Evolutionary conservation across 257 asterid genomes (phyloP), one percentile per base, ranked within the genome.

Genomic region (Craterostigma plantagineum): DNA sequence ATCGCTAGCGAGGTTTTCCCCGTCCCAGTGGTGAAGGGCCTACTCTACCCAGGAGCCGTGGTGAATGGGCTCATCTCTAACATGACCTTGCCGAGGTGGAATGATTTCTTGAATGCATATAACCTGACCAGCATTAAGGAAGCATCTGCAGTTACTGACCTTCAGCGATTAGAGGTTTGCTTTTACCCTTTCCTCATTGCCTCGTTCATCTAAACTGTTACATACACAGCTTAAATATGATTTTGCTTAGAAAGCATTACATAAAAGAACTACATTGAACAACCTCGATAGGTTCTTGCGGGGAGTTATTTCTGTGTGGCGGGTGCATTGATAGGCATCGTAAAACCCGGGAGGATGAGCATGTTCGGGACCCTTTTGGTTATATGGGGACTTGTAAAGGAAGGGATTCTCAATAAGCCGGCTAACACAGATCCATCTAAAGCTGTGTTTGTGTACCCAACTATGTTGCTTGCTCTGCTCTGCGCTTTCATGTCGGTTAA

Each of bases 271-370:
- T n/a, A n/a, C n/a, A n/a, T n/a, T n/a, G n/a, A n/a, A n/a, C n/a
- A n/a, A n/a, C n/a, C n/a, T n/a, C n/a, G n/a, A n/a, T n/a, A 87
- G 98, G 93, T 90, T 77, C 92, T 90, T 61, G 94, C 94, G 3
- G 99, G 99, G 60, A 90, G 99, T 71, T 90, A 90, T 68, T 90
- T 90, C 63, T 57, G 82, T 8, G 95, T 79, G 42, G 94, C 99
- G 48, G 99, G 99, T 54, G 62, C 91, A 6, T 67, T 90, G 1
- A 63, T 90, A 34, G 93, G 95, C 35, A 35, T 83, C 15, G 12
- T 90, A 36, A 79, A 77, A 54, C 86, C 93, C 0, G 99, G 99
- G 43, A 77, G 99, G 65, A 90, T 83, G 99, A 83, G 93, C 68
- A 90, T 79, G 95, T 90, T 83, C 18, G 95, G 95, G 39, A 75